These are phyloP conservation scores for Thermomyces lanuginosus DNA, from an alignment of 2,329 filamentous ascomycete genomes.

Conservation along the genomic window DNA sequence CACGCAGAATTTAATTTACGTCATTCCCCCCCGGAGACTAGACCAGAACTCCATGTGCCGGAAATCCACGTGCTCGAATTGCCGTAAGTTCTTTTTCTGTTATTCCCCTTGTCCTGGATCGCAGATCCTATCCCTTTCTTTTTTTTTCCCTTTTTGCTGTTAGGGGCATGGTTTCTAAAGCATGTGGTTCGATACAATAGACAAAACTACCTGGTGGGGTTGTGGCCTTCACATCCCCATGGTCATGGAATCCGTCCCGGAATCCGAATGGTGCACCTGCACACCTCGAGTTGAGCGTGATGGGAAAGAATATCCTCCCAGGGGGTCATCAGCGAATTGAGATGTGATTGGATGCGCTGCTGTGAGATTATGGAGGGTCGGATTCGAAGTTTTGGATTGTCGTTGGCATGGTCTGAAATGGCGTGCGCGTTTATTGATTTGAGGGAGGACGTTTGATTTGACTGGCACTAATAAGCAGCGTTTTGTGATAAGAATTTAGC, in stretches of 20 bases:
- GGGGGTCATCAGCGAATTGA: slow-evolving; percentile 7
- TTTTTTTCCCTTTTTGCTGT: background rate
- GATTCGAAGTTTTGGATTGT: background rate
- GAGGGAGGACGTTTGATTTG: too few relatives aligned
- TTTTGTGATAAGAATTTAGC: too few relatives aligned
- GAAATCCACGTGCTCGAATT: slow-evolving; percentile 8
- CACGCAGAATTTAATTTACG: too few relatives aligned
- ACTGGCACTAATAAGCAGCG: too few relatives aligned
- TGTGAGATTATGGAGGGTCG: too few relatives aligned
- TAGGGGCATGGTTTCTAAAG: background rate
- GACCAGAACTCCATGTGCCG: slow-evolving; percentile 8
- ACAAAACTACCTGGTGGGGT: slow-evolving; percentile 9
- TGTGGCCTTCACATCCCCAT: slow-evolving; percentile 8
- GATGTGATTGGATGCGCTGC: too few relatives aligned
- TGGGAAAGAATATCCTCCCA: slow-evolving; percentile 8
- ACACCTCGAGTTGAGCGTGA: slow-evolving; percentile 6
- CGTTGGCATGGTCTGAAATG: too few relatives aligned
- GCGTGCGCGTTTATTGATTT: too few relatives aligned
- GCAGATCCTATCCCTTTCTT: background rate
- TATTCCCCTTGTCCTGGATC: slow-evolving; percentile 1
- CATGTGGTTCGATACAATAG: slow-evolving; percentile 1
- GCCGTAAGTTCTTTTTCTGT: slow-evolving; percentile 9
- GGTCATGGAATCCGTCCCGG: slow-evolving; percentile 7
- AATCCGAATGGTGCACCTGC: slow-evolving; percentile 7
- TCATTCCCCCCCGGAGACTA: too few relatives aligned